These are phyloP conservation scores for Phyllosticta citrichinensis DNA, from an alignment of 2,329 filamentous ascomycete species.

Conservation along the genomic window DNA sequence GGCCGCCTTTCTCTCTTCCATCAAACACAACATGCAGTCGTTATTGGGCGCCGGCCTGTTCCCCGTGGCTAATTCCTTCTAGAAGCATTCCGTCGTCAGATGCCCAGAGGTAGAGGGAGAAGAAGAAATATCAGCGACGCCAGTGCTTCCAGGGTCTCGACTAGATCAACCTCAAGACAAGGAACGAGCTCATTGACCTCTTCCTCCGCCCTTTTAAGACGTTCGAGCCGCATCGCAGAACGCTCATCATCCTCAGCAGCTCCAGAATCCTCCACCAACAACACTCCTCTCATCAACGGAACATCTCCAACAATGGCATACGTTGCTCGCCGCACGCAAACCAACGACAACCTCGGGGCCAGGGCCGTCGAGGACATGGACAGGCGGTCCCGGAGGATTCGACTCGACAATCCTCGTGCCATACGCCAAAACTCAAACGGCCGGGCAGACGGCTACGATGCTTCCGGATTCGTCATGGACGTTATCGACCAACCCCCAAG, in stretches of 20 bases:
- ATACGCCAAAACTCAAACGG: constrained; percentile 4
- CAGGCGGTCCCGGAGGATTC: constrained; percentile 3
- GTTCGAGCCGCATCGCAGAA: constrained; percentile 11
- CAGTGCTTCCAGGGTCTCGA: constrained; percentile 9
- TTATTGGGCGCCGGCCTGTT: constrained; percentile 8
- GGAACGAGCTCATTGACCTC: constrained; percentile 4
- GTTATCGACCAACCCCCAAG: constrained; percentile 27
- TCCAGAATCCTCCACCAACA: constrained; percentile 2
- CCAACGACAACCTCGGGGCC: constrained; percentile 17
- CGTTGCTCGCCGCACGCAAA: constrained; percentile 25
- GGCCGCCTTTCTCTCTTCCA: constrained; percentile 6
- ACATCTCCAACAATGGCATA: constrained; percentile 24
- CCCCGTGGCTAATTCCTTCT: constrained; percentile 6
- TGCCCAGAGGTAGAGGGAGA: constrained; percentile 10
- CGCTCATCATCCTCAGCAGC: constrained; percentile 5
- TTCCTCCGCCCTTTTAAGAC: constrained; percentile 7
- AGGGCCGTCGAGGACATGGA: constrained; percentile 16
- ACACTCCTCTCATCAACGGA: not conserved
- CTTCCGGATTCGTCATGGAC: constrained; percentile 25
- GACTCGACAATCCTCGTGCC: constrained; percentile 7
- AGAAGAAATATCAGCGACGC: constrained; percentile 12
- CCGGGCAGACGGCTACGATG: not conserved
- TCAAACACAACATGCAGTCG: constrained; percentile 11
- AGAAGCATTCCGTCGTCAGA: constrained; percentile 10
- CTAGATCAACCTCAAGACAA: constrained; percentile 9